These are phyloP conservation scores for Pyrenophora graminea DNA, from an alignment of 2,329 filamentous ascomycete species.

Conservation along the genomic window DNA sequence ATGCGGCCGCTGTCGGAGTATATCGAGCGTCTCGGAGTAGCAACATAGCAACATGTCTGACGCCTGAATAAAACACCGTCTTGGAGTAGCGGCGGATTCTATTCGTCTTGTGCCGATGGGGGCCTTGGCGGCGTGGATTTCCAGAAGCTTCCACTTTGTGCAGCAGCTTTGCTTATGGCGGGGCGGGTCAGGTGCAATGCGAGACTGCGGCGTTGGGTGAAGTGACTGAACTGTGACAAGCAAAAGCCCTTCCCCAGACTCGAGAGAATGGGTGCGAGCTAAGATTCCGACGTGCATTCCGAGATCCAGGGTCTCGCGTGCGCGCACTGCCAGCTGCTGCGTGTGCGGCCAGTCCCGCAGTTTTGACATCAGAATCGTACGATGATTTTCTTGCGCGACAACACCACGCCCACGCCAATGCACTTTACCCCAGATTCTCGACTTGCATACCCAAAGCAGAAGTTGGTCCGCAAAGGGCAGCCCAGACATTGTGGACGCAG, in stretches of 20 bases:
- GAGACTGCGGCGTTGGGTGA: neutral
- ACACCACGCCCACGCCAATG: constrained; percentile 10
- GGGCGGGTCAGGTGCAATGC: neutral
- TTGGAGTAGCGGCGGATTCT: neutral
- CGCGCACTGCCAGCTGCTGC: neutral
- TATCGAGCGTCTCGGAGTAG: neutral
- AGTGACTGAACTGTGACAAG: neutral
- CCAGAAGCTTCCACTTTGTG: neutral
- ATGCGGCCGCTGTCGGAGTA: constrained; percentile 7
- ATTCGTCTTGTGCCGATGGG: neutral
- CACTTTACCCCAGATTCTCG: constrained; percentile 22
- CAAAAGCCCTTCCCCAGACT: neutral
- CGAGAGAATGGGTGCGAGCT: constrained; percentile 1
- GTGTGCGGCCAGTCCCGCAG: constrained; percentile 13
- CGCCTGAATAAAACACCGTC: constrained; percentile 1
- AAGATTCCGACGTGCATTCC: constrained; percentile 21
- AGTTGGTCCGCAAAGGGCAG: neutral
- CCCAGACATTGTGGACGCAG: too few species aligned
- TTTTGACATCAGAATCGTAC: constrained; percentile 39
- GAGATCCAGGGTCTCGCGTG: constrained; percentile 11
- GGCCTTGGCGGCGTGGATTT: too few species aligned
- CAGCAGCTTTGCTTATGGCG: neutral
- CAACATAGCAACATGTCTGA: constrained; percentile 8
- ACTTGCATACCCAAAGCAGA: neutral
- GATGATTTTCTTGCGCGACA: constrained; percentile 29